Base-by-base conservation (phyloP, 169 alveolate species). In the Haemoproteus tartakovskyi region DNA sequence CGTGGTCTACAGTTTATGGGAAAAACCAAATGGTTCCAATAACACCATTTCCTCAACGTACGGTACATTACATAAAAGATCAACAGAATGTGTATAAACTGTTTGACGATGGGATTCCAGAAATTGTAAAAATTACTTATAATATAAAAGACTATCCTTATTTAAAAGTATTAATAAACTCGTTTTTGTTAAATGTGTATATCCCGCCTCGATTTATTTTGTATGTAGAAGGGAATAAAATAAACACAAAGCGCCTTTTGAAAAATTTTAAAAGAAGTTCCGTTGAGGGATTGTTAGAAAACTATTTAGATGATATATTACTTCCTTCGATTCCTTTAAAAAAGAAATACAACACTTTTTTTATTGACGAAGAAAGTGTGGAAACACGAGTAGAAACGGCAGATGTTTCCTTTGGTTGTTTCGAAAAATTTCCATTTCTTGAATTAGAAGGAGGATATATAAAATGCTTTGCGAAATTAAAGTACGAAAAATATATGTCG, bases 121-220 rank as follows among this genome's bases (percentile, higher is more conserved):
- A 83, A 29, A 78, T 82, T 9, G 19, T 91, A 36, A 62, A 80
- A 45, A 79, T 79, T 51, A 89, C 86, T 24, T 86, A 91, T 59
- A 57, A 83, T 29, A 63, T 88, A 18, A 62, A 78, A 12, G 86
- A 90, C 52, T 89, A 85, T 19, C 80, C 87, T 57, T 86, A 86
- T 45, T 80, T 91, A 54, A 79, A 81, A 43, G 78, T 85, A 12
- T 87, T 92, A 19, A 89, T 84, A 56, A 79, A 74, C 59, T 78
- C 78, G 61, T 89, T 83, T 48, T 85, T 84, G 40, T 64, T 88
- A n/a, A 88, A 91, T 45, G 85, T 86, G 18, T 87, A 87, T 43
- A 91, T 90, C 18, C 95, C 95, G 3, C 92, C 92, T 46, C 84
- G 91, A 27, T 87, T 91, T 57, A 86, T 91, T 46, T 43, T 91